phyloP scores from a whole-genome alignment of 352 stramenopile species.

The Pythium insidiosum region DNA sequence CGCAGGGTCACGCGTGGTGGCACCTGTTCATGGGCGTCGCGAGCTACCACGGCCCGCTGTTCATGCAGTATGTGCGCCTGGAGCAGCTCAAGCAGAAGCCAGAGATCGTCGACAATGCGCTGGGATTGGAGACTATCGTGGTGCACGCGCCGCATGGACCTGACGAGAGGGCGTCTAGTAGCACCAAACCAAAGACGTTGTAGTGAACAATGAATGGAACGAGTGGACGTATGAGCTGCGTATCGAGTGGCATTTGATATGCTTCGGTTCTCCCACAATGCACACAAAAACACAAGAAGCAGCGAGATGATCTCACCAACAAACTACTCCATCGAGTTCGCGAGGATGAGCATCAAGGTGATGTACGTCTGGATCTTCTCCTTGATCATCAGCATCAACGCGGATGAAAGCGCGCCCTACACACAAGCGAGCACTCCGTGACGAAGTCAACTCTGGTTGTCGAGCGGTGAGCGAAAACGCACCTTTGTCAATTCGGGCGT shows the following conservation, averaged over 20 bases:
- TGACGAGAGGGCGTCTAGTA: background rate
- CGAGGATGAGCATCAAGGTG: constrained; percentile 71
- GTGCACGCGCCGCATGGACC: constrained; percentile 19
- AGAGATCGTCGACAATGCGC: constrained; percentile 32
- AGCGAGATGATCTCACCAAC: too few relatives aligned
- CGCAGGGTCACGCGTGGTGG: constrained; percentile 80
- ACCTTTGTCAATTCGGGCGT: constrained; percentile 91
- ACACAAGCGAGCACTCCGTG: background rate
- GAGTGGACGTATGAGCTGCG: too few relatives aligned
- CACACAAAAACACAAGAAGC: too few relatives aligned
- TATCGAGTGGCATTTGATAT: too few relatives aligned
- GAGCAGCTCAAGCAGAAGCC: constrained; percentile 64
- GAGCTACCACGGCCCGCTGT: constrained; percentile 70
- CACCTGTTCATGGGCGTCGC: constrained; percentile 78
- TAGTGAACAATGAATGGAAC: too few relatives aligned
- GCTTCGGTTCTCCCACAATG: too few relatives aligned
- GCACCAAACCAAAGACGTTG: too few relatives aligned
- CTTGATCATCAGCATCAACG: constrained; percentile 98
- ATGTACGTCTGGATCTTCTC: constrained; percentile 94
- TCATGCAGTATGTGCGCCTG: constrained; percentile 83
- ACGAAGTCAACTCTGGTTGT: too few relatives aligned
- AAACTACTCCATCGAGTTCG: too few relatives aligned
- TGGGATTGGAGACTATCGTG: constrained; percentile 65
- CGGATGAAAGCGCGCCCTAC: constrained; percentile 92
- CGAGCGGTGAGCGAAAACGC: too few relatives aligned